phyloP scores from a whole-genome alignment of 768 basidiomycete species.

The Pleurotus tuber-regium region DNA sequence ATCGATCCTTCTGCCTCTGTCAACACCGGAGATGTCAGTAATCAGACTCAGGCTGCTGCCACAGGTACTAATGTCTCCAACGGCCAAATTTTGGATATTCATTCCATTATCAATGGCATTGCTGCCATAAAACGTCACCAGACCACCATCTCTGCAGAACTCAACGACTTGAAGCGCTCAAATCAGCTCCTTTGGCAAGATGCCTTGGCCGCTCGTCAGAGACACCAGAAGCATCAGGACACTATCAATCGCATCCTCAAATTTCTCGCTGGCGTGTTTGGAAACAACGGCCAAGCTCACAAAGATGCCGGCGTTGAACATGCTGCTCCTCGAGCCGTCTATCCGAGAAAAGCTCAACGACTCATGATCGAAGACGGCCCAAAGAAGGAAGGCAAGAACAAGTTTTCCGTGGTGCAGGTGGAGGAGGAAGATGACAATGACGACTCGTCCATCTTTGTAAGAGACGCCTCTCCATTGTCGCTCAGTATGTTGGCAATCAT shows the following conservation, averaged over 20 bases:
- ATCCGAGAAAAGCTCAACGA: slow-evolving; percentile 49
- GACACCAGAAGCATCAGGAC: slow-evolving; percentile 91
- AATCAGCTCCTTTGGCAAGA: slow-evolving; percentile 96
- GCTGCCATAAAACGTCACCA: slow-evolving; percentile 90
- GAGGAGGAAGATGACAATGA: slow-evolving; percentile 39
- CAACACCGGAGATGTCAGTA: slow-evolving; percentile 21
- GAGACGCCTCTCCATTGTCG: slow-evolving; percentile 14
- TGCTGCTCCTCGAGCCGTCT: slow-evolving; percentile 38
- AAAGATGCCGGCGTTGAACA: slow-evolving; percentile 30
- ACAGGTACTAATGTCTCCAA: slow-evolving; percentile 26
- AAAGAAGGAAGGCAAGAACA: slow-evolving; percentile 33
- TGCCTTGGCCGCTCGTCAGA: slow-evolving; percentile 69
- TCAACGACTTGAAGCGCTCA: slow-evolving; percentile 83
- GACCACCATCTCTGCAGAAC: slow-evolving; percentile 83
- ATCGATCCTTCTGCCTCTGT: slow-evolving; percentile 27
- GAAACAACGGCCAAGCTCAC: slow-evolving; percentile 26
- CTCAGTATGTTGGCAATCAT: slow-evolving; percentile 23
- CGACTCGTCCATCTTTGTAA: slow-evolving; percentile 12
- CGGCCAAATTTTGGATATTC: slow-evolving; percentile 69
- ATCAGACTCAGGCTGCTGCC: slow-evolving; percentile 13
- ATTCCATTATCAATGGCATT: slow-evolving; percentile 78
- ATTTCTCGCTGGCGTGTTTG: slow-evolving; percentile 90
- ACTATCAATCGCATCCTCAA: slow-evolving; percentile 94
- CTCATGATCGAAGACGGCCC: slow-evolving; percentile 66
- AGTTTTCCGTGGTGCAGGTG: slow-evolving; percentile 31